These are phyloP conservation scores for Rutidosis leptorrhynchoides DNA, from an alignment of 129 eudicot genomes.

Conservation along the genomic window DNA sequence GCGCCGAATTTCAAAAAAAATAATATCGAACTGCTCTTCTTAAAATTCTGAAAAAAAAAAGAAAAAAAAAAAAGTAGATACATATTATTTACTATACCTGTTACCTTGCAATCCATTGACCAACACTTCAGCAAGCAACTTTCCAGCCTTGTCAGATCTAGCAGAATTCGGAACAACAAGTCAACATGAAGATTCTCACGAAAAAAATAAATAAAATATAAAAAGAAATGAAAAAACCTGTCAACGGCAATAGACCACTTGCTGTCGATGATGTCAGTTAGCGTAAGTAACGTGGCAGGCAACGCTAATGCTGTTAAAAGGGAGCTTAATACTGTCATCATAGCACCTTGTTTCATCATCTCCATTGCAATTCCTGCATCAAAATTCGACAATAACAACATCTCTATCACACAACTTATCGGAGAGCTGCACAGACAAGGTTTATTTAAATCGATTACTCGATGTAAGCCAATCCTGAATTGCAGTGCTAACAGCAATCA, in stretches of 20 bases:
- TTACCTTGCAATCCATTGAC: conserved; percentile 86
- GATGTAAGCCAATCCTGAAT: conserved; percentile 93
- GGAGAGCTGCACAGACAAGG: conserved; percentile 5
- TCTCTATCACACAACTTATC: conserved; percentile 1
- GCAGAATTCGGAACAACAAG: conserved; percentile 1
- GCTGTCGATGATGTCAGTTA: conserved; percentile 84
- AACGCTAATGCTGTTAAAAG: conserved; percentile 84
- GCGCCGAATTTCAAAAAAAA: neutral
- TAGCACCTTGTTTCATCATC: conserved; percentile 96
- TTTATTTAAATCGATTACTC: conserved; percentile 42
- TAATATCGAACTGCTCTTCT: neutral
- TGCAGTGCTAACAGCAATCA: conserved; percentile 96
- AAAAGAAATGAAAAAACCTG: conserved; percentile 49
- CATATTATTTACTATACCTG: conserved; percentile 42
- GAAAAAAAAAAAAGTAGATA: neutral
- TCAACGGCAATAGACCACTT: conserved; percentile 91
- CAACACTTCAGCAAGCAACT: conserved; percentile 85
- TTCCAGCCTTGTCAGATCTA: conserved; percentile 98
- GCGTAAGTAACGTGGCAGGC: conserved; percentile 79
- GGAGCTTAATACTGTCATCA: conserved; percentile 82
- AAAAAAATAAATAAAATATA: neutral
- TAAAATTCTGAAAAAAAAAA: neutral
- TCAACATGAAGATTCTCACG: neutral
- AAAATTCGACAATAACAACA: conserved; percentile 19
- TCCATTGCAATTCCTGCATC: conserved; percentile 67